Base-by-base conservation (phyloP, 1,284 basidiomycete genomes). In the Takashimella tepidaria region DNA sequence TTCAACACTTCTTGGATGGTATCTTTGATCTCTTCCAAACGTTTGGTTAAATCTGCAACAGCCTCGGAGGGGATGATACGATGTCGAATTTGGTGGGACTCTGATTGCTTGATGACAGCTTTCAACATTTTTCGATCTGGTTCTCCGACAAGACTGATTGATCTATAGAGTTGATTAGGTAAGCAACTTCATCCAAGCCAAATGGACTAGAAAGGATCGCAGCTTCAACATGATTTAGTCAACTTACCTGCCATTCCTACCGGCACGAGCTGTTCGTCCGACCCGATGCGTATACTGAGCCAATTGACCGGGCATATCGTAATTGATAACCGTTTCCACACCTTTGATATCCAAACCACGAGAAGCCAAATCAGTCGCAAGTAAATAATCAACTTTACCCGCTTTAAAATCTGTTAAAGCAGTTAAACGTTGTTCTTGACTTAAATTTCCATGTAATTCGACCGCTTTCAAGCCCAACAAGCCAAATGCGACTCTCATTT, bases 341-440 rank as follows among this genome's bases (percentile, higher is more conserved):
- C 92, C 93, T 67, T 93, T 95, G 78, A 98, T 97, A 77, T 98
- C 93, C 26, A 98, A 80, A 76, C 93, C 93, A 63, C 93, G 86
- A 57, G 91, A 89, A 22, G 95, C 95, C 20, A 98, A 80, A 74
- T 98, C 95, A 1, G 95, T 98, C 1, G 93, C 93, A 79, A 98
- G 87, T 6, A 98, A 79, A 74, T 86, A 98, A 71, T 92, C 89
- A 31, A 88, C 87, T 42, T 81, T 74, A 24, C 89, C 87, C 57
- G 91, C 88, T 54, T 90, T 86, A 78, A 98, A 98, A 53, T 83
- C 80, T 66, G 88, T 86, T 25, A 98, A 80, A 2, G 92, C 85
- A 74, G 81, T 83, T 42, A 98, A 79, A 70, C 95, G 87, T 81
- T 92, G 89, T 75, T 98, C 95, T 77, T 98, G 95, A 8, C 87